phyloP scores from a whole-genome alignment of 352 stramenopile genomes.

The Pythium pyrilobum region DNA sequence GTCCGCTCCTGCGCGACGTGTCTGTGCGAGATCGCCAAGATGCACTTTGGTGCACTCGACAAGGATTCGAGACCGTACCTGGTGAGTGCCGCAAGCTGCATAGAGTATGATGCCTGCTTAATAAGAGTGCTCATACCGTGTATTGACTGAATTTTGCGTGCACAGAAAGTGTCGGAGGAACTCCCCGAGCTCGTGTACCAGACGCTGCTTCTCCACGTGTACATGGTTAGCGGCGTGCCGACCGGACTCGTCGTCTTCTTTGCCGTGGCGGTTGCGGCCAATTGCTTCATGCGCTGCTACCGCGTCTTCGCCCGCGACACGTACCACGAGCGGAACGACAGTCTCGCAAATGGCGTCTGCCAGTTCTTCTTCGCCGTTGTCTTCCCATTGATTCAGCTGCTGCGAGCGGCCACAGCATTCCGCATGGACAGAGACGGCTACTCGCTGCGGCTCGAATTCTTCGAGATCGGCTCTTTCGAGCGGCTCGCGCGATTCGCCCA shows the following conservation, averaged over 20 bases:
- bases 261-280: not conserved
- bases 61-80: constrained; percentile 9
- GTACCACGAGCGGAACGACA: constrained; percentile 20
- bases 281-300: constrained; percentile 15
- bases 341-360: constrained; percentile 9
- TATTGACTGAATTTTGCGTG: not conserved
- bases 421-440: not conserved
- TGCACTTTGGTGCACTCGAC: constrained; percentile 7
- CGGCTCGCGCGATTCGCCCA: constrained; percentile 9
- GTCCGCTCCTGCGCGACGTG: constrained; percentile 2
- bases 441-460: not conserved
- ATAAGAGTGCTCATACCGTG: not conserved
- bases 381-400: constrained; percentile 4
- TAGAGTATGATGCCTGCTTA: not conserved
- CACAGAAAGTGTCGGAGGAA: constrained; percentile 18
- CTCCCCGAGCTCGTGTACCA: constrained; percentile 17
- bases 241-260: not conserved
- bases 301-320: constrained; percentile 3
- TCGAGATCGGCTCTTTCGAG: constrained; percentile 10
- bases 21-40: constrained; percentile 4
- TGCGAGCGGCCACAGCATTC: not conserved
- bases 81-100: no score
- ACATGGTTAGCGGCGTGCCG: constrained; percentile 1
- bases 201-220: constrained; percentile 12
- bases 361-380: constrained; percentile 12